Base-by-base conservation (phyloP, 108 stramenopile genomes). In the Cyclotella atomus region DNA sequence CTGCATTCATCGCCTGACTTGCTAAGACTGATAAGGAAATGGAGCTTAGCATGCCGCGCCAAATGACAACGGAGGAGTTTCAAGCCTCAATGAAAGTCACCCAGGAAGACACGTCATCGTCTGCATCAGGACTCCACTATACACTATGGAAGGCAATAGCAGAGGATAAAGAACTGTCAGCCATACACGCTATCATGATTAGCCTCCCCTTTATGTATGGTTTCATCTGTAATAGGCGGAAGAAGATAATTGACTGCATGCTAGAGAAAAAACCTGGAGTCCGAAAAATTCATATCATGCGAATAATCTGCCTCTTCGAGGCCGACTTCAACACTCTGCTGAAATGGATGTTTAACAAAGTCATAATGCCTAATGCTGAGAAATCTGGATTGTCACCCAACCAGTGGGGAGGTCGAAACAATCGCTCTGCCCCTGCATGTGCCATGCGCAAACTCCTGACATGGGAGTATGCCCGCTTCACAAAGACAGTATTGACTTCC, bases 121-220 rank as follows among this genome's bases (percentile, higher is more conserved):
- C 20, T 5, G 5, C 19, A 5, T 20, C 49, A 17, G 49, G 19
- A 4, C 7, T 17, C 7, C 16, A 50, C 49, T 50, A 21, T 17
- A 67, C 66, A 8, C 29, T 67, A 3, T 67, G 66, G 66, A 67
- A 67, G 47, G 12, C 47, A 16, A 52, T 67, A 6, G 66, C 46
- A 50, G 29, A 23, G 1, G 19, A 33, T 2, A 17, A 50, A 17
- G 49, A 17, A 7, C n/a, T 50, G 4, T 7, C 19, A 17, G 20
- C 9, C 12, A 17, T 50, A 7, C 49, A 50, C 49, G 7, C 49
- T 4, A 7, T 21, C 12, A 15, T 7, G 49, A 50, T 50, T 4
- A 50, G 49, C 20, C 49, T 50, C 9, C 49, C 49, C 49, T 50
- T 50, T 12, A 41, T 41, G 38, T 41, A 41, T 41, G 38, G 38